These are phyloP conservation scores for Camelina neglecta DNA, from an alignment of 345 rosid species.

Conservation along the genomic window DNA sequence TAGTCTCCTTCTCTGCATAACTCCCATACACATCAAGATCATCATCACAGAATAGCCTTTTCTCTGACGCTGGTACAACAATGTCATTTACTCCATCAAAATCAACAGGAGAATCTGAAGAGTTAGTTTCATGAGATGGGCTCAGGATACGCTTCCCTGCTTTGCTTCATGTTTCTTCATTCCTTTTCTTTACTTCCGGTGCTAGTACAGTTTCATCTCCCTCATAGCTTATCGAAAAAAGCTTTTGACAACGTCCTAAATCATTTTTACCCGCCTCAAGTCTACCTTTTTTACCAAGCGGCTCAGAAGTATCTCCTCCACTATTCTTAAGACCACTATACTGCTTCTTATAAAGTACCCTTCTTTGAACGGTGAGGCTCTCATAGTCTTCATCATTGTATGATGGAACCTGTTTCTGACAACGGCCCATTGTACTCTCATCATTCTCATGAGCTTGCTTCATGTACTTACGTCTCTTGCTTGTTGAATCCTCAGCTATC, in stretches of 20 bases:
- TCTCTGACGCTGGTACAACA: not conserved
- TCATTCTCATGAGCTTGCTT: no score
- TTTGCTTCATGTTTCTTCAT: not conserved
- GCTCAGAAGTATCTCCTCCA: not conserved
- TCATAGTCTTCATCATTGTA: no score
- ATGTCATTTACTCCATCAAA: not conserved
- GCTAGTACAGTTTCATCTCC: constrained; percentile 8
- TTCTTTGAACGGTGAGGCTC: no score
- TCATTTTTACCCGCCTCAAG: not conserved
- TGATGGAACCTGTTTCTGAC: no score
- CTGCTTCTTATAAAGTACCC: no score
- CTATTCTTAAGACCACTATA: no score
- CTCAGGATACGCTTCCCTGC: not conserved
- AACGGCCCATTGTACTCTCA: not conserved
- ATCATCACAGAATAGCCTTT: not conserved
- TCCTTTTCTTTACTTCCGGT: not conserved
- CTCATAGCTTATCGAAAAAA: not conserved
- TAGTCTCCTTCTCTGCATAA: not conserved
- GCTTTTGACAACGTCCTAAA: not conserved
- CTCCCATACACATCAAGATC: not conserved
- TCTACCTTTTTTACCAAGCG: not conserved
- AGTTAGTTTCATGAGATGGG: constrained; percentile 2
- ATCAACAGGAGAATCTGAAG: constrained; percentile 15
- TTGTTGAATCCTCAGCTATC: no score
- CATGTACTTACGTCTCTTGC: not conserved